A percentile compares a stretch with the other conserved stretches of the same genome.
phyloP scores from a whole-genome alignment of 2,329 filamentous ascomycete genomes.

The Aspergillus pseudonomiae region DNA sequence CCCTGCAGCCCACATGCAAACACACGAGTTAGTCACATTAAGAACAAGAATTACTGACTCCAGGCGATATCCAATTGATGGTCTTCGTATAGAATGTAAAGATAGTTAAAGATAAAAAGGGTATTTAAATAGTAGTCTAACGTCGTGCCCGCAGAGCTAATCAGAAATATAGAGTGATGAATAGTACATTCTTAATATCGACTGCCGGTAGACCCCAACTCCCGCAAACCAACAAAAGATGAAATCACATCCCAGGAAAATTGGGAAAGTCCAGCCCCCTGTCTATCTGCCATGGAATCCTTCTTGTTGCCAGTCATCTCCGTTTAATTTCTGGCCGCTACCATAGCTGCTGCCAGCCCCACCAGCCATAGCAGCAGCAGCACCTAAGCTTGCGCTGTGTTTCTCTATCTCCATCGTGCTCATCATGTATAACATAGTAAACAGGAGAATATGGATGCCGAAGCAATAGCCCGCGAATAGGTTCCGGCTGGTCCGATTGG shows the following conservation, averaged over 20 bases:
- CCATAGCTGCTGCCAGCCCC: conserved; percentile 29
- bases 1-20: too few species aligned
- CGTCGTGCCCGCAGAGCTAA: not conserved
- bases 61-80: too few species aligned
- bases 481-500: conserved; percentile 87
- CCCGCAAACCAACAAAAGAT: not conserved
- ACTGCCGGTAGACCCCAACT: not conserved
- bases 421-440: conserved; percentile 83
- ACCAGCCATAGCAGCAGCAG: conserved; percentile 39
- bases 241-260: not conserved
- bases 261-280: not conserved
- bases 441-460: conserved; percentile 83
- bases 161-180: not conserved
- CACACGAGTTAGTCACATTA: too few species aligned
- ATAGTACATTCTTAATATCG: not conserved
- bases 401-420: conserved; percentile 68
- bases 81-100: too few species aligned
- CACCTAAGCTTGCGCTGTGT: conserved; percentile 57
- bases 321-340: conserved; percentile 38
- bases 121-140: not conserved
- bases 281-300: conserved; percentile 49
- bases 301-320: conserved; percentile 67
- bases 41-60: too few species aligned
- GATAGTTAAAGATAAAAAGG: not conserved
- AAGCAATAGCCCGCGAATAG: conserved; percentile 92